Conservation (phyloP, 306 rosid species). For the Phaseolus lunatus region DNA sequence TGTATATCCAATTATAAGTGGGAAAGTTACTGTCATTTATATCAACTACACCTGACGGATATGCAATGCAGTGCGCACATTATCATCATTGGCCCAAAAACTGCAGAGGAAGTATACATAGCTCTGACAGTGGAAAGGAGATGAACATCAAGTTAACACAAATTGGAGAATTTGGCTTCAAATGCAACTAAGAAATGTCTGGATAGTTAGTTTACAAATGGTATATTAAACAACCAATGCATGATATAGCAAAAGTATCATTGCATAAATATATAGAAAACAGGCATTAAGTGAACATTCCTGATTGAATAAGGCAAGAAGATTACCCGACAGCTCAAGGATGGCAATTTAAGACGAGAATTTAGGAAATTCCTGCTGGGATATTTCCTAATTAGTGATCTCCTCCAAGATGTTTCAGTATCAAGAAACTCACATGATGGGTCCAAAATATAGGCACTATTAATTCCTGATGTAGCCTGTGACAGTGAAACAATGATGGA, state of each 20-base stretch:
- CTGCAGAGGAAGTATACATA: conserved; percentile 44
- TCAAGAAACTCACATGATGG: conserved; percentile 35
- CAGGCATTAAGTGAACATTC: neutral
- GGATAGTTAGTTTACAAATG: neutral
- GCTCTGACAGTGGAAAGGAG: conserved; percentile 31
- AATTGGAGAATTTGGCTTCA: neutral
- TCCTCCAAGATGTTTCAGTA: conserved; percentile 13
- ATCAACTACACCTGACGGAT: conserved; percentile 53
- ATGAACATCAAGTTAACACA: neutral
- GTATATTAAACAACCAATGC: neutral
- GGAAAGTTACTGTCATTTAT: neutral
- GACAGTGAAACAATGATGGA: neutral
- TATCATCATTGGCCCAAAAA: conserved; percentile 64
- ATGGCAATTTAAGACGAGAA: conserved; percentile 42
- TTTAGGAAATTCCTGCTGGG: neutral
- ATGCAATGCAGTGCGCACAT: conserved; percentile 64
- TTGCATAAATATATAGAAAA: neutral
- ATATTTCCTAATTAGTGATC: conserved; percentile 45
- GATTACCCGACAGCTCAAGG: conserved; percentile 56
- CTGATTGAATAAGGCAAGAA: neutral
- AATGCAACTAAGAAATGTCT: neutral
- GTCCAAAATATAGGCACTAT: conserved; percentile 48
- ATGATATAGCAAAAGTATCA: neutral
- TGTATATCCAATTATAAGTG: neutral
- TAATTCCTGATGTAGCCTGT: conserved; percentile 56